These are phyloP conservation scores for Earliella scabrosa DNA, from an alignment of 1,284 basidiomycete genomes.

Conservation along the genomic window DNA sequence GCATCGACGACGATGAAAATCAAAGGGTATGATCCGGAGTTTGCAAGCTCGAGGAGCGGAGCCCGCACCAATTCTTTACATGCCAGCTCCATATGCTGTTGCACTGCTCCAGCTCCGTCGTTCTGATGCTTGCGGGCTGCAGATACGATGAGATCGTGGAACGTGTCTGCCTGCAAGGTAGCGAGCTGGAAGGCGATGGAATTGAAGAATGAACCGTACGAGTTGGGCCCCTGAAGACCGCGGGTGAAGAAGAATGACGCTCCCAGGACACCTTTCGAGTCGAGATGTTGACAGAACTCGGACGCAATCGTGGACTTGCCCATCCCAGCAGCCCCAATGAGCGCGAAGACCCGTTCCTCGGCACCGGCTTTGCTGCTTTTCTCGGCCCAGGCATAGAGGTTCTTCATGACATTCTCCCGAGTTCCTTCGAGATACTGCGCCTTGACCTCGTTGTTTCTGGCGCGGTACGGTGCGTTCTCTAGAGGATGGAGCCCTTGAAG, in stretches of 20 bases:
- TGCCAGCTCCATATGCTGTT: not conserved
- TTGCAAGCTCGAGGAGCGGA: no score
- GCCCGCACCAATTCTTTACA: no score
- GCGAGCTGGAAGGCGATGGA: slow-evolving; percentile 12
- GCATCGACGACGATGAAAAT: slow-evolving; percentile 4
- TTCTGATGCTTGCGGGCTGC: not conserved
- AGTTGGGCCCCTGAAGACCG: slow-evolving; percentile 2
- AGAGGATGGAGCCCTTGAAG: no score
- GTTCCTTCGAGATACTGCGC: slow-evolving; percentile 20
- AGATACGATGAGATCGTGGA: not conserved
- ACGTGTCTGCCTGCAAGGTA: not conserved
- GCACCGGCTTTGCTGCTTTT: not conserved
- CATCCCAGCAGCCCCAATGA: slow-evolving; percentile 15
- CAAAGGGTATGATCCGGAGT: no score
- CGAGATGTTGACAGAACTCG: slow-evolving; percentile 6
- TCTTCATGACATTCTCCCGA: slow-evolving; percentile 6
- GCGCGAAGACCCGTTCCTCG: slow-evolving; percentile 3
- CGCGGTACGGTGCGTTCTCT: no score
- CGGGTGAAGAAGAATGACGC: slow-evolving; percentile 4
- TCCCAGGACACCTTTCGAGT: not conserved
- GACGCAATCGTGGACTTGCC: slow-evolving; percentile 23
- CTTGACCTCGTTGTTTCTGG: slow-evolving; percentile 5
- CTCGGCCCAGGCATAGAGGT: slow-evolving; percentile 11
- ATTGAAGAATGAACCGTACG: slow-evolving; percentile 6
- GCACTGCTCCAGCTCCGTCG: no score